Conservation (phyloP, 768 basidiomycete genomes). For the Porphyrellus cyaneotinctus region DNA sequence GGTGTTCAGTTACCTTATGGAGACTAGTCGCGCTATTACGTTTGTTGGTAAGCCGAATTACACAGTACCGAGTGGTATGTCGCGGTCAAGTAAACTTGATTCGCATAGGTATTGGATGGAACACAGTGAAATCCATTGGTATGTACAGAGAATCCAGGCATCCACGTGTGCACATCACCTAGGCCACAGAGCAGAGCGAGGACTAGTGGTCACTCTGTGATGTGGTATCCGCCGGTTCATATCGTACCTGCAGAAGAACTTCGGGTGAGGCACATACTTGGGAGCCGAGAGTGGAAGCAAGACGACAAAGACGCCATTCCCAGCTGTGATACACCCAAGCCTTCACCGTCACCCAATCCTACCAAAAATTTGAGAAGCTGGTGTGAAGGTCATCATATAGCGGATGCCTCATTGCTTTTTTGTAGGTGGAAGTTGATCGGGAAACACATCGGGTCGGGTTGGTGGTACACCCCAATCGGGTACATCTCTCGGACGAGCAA, state of each 20-base stretch:
- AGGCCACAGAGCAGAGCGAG: neutral
- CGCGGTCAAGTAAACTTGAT: too few relatives aligned
- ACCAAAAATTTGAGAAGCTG: neutral
- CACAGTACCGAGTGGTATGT: too few relatives aligned
- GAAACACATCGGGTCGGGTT: constrained; percentile 30
- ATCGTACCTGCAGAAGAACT: neutral
- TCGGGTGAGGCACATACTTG: neutral
- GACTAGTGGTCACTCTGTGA: too few relatives aligned
- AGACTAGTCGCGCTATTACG: too few relatives aligned
- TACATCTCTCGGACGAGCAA: constrained; percentile 78
- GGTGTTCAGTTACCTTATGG: too few relatives aligned
- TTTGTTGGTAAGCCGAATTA: too few relatives aligned
- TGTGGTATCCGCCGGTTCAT: neutral
- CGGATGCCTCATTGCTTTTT: constrained; percentile 2
- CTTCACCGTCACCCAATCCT: neutral
- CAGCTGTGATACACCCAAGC: neutral
- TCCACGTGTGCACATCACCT: too few relatives aligned
- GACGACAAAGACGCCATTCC: neutral
- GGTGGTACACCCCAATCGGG: constrained; percentile 93
- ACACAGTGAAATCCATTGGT: too few relatives aligned
- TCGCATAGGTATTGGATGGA: too few relatives aligned
- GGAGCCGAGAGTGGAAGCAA: neutral
- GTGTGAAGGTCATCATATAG: neutral
- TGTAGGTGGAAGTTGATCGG: constrained; percentile 16
- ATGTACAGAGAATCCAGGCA: too few relatives aligned